phyloP scores from a whole-genome alignment of 2,329 filamentous ascomycete species.

The Stemphylium vesicarium region DNA sequence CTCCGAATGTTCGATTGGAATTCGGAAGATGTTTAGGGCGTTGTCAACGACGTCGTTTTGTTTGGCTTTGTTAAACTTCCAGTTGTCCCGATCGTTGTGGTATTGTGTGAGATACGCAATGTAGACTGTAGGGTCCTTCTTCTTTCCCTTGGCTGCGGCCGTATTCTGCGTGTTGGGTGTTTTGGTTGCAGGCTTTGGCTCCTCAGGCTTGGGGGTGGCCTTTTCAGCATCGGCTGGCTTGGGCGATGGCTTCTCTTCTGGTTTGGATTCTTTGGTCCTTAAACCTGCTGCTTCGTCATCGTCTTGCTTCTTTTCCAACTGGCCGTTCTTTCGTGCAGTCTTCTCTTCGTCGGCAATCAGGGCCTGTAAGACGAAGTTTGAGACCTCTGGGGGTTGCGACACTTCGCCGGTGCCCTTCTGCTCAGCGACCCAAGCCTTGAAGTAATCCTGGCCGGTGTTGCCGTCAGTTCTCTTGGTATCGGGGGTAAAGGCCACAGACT shows the following conservation, averaged over 20 bases:
- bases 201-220: neutral
- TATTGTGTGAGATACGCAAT: slow-evolving; percentile 80
- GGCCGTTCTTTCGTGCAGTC: slow-evolving; percentile 19
- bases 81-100: slow-evolving; percentile 70
- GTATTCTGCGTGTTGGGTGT: slow-evolving; percentile 1
- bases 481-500: slow-evolving; percentile 69
- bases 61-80: slow-evolving; percentile 97
- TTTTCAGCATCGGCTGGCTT: slow-evolving; percentile 3
- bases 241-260: neutral
- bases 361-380: slow-evolving; percentile 35
- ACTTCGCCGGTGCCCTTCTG: slow-evolving; percentile 36
- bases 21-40: slow-evolving; percentile 72
- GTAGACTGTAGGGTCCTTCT: slow-evolving; percentile 66
- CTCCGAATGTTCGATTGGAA: slow-evolving; percentile 73
- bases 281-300: slow-evolving; percentile 13
- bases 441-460: slow-evolving; percentile 59
- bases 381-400: slow-evolving; percentile 31
- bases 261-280: neutral
- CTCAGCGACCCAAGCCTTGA: slow-evolving; percentile 57
- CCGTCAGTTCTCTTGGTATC: slow-evolving; percentile 67
- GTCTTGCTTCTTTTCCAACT: slow-evolving; percentile 25
- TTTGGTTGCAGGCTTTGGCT: neutral
- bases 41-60: slow-evolving; percentile 87
- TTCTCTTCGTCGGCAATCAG: slow-evolving; percentile 21
- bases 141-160: slow-evolving; percentile 29